Conservation (phyloP, 2,329 filamentous ascomycete species). For the Diaporthe eres region DNA sequence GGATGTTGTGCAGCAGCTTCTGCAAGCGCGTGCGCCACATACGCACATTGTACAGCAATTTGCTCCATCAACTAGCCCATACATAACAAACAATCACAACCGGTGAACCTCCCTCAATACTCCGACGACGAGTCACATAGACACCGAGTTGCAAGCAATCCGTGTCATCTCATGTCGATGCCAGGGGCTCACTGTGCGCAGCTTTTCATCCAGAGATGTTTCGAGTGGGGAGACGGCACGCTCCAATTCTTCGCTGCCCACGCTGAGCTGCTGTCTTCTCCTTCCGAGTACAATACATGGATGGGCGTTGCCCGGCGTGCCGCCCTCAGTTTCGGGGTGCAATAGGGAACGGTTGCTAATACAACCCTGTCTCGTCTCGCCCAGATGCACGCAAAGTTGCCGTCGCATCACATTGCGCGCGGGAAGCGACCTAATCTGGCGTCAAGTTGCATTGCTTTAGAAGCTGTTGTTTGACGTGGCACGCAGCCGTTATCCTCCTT, state of each 20-base stretch:
- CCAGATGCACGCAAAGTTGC: too few relatives aligned
- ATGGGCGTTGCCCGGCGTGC: neutral
- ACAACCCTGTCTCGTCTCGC: constrained; percentile 10
- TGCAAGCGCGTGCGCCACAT: constrained; percentile 13
- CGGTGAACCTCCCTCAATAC: neutral
- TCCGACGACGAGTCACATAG: neutral
- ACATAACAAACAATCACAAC: neutral
- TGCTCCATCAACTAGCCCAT: neutral
- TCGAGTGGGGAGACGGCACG: neutral
- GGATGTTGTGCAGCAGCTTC: constrained; percentile 19
- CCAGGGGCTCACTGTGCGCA: neutral
- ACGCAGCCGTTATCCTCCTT: constrained; percentile 8
- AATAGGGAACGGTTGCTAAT: neutral
- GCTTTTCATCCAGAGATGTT: neutral
- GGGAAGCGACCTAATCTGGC: constrained; percentile 14
- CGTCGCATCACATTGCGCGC: neutral
- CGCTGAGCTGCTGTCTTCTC: neutral
- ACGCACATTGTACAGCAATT: neutral
- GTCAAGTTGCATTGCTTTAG: constrained; percentile 14
- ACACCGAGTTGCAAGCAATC: neutral
- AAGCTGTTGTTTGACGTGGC: constrained; percentile 27
- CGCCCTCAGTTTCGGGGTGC: neutral
- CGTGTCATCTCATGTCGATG: neutral
- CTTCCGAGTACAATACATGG: neutral
- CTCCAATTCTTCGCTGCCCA: neutral